Base-by-base conservation (phyloP, 306 rosid genomes). In the Glycine soja region DNA sequence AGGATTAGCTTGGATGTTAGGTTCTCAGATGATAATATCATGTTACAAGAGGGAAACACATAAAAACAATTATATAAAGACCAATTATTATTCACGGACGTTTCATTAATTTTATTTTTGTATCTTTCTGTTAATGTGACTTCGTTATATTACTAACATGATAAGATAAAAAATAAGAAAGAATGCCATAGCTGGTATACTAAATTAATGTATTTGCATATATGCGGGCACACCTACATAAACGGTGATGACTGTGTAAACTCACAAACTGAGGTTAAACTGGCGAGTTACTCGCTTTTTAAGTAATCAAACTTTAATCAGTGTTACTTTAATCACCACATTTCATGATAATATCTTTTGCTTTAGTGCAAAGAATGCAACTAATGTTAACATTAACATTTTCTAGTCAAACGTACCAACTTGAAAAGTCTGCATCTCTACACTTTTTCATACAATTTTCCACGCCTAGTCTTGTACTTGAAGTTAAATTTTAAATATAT, bases 311-410 rank as follows among this genome's bases (percentile, higher is more conserved):
- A 42, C 13, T 59, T 14, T 43, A 45, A 59, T 42, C 8, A 43
- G 8, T 3, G 30, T 40, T 72, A 6, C 9, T 8, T 8, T 34
- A 56, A 57, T 24, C 19, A 5, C 19, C 11, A 38, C 40, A 57
- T 40, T 40, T 42, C 10, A 40, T 18, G 11, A 42, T 58, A 6
- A 40, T 54, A 54, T 43, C 66, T 38, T 74, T 40, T 42, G 14
- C 43, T 54, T 73, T 10, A 54, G 67, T 54, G 78, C 11, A 54
- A 38, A 56, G 42, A 59, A 75, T 12, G 47, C 80, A 59, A 16
- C 32, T 45, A 45, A 59, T 8, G 70, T 45, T 59, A 75, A 18
- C 7, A 36, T 30, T 61, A 30, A 30, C 42, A 61, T 61, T 58
- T 57, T 61, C 67, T 2, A 61, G 43, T 61, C 15, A 61, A 61